A percentile compares a stretch with the other conserved stretches of the same genome.
These are phyloP conservation scores for Rasamsonia emersonii DNA, from an alignment of 2,329 filamentous ascomycete genomes.

Conservation along the genomic window DNA sequence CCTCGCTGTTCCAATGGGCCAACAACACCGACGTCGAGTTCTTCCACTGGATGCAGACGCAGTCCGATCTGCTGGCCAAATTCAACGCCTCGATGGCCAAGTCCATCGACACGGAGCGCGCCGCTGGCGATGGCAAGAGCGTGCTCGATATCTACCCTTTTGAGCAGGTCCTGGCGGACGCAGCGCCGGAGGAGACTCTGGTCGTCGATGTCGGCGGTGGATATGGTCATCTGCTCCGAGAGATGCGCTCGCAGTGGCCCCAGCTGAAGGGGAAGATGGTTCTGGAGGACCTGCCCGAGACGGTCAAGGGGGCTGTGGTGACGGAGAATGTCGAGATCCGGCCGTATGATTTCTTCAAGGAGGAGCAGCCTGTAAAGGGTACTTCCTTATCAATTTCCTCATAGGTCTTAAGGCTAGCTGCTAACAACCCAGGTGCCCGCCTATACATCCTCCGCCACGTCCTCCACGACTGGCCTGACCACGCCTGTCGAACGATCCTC, in stretches of 20 bases:
- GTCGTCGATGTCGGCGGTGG: slow-evolving; percentile 35
- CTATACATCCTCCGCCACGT: slow-evolving; percentile 30
- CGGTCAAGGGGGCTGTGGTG: slow-evolving; percentile 10
- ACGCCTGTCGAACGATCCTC: slow-evolving; percentile 24
- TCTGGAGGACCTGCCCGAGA: slow-evolving; percentile 32
- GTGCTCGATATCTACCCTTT: no score
- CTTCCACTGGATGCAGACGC: no score
- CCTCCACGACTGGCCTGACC: slow-evolving; percentile 31
- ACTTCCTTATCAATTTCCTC: neutral
- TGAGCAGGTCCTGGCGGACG: no score
- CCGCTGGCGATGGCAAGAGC: no score
- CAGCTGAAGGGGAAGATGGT: slow-evolving; percentile 26
- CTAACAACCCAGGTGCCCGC: slow-evolving; percentile 16
- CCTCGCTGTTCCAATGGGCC: no score
- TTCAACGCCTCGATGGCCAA: no score
- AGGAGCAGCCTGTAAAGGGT: slow-evolving; percentile 24
- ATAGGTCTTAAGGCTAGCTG: neutral
- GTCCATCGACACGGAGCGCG: no score
- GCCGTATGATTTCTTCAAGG: slow-evolving; percentile 26
- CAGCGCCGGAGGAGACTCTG: no score
- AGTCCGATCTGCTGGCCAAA: no score
- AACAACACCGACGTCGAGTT: no score
- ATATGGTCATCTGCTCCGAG: slow-evolving; percentile 29
- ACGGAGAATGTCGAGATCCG: slow-evolving; percentile 19
- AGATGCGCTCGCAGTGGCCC: slow-evolving; percentile 22